phyloP scores from a whole-genome alignment of 2,329 filamentous ascomycete genomes.

The Monascus ruber region DNA sequence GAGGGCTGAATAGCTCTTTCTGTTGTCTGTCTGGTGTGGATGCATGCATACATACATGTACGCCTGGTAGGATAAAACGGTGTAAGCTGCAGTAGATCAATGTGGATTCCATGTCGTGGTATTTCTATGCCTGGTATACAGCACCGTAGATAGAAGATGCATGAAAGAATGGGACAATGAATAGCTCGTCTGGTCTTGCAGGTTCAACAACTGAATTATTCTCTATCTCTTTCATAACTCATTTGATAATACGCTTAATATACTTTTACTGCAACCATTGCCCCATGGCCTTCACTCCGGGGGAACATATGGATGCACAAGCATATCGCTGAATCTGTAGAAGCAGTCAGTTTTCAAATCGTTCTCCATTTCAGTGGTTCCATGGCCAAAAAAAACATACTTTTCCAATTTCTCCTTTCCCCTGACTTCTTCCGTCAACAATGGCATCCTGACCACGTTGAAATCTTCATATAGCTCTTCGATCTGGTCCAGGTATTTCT shows the following conservation, averaged over 20 bases:
- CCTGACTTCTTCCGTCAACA: conserved; percentile 88
- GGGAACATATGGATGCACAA: conserved; percentile 37
- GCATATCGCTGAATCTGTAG: conserved; percentile 38
- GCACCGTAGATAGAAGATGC: too few species aligned
- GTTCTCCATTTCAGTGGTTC: background rate
- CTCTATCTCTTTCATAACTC: conserved; percentile 29
- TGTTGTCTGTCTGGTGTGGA: too few species aligned
- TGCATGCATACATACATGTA: too few species aligned
- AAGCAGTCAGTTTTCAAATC: conserved; percentile 6
- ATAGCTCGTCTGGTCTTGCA: too few species aligned
- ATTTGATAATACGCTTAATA: conserved; percentile 12
- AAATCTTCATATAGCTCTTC: conserved; percentile 98
- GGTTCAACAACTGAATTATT: conserved; percentile 8
- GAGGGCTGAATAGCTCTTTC: too few species aligned
- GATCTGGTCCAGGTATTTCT: conserved; percentile 97
- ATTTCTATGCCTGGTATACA: too few species aligned
- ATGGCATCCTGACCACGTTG: conserved; percentile 96
- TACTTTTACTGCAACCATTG: conserved; percentile 7
- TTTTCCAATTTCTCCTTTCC: conserved; percentile 88
- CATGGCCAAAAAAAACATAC: conserved; percentile 31
- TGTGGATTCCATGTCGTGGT: too few species aligned
- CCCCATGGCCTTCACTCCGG: conserved; percentile 21
- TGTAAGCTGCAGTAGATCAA: too few species aligned
- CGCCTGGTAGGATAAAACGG: too few species aligned
- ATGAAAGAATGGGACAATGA: too few species aligned